A percentile compares a stretch with the other conserved stretches of the same genome.
Conservation (phyloP, 2,329 filamentous ascomycete genomes). For the Colletotrichum noveboracense region DNA sequence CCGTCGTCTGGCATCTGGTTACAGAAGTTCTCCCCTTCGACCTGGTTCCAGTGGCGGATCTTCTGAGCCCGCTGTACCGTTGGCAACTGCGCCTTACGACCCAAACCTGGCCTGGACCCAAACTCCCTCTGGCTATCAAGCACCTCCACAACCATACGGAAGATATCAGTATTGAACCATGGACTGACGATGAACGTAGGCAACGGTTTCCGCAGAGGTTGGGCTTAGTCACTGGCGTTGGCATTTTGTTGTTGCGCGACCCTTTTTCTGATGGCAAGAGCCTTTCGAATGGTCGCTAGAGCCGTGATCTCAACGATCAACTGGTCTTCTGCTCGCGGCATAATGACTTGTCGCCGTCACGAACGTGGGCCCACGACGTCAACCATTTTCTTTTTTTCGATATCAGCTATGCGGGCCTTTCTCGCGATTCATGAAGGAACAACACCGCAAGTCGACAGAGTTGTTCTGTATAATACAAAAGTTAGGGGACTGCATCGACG, state of each 20-base stretch:
- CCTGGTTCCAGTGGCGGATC: constrained; percentile 48
- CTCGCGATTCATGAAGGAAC: background rate
- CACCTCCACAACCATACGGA: constrained; percentile 39
- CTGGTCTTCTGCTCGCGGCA: background rate
- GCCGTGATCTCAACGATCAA: background rate
- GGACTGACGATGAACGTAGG: constrained; percentile 12
- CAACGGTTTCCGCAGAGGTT: constrained; percentile 13
- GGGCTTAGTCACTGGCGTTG: background rate
- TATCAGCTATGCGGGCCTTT: background rate
- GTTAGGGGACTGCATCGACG: constrained; percentile 2
- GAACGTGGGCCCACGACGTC: background rate
- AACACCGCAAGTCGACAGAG: background rate
- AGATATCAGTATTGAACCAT: constrained; percentile 36
- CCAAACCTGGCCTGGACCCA: constrained; percentile 32
- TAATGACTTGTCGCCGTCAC: background rate
- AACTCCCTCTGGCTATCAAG: constrained; percentile 33
- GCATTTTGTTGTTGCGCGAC: background rate
- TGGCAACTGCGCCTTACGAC: background rate
- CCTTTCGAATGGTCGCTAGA: background rate
- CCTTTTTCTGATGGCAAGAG: background rate
- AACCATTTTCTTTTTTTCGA: background rate
- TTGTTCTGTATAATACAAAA: constrained; percentile 16
- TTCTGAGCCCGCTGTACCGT: constrained; percentile 44
- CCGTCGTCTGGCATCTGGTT: constrained; percentile 45
- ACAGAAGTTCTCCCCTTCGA: constrained; percentile 58